Conservation (phyloP, 345 rosid genomes). For the Conringia planisiliqua region DNA sequence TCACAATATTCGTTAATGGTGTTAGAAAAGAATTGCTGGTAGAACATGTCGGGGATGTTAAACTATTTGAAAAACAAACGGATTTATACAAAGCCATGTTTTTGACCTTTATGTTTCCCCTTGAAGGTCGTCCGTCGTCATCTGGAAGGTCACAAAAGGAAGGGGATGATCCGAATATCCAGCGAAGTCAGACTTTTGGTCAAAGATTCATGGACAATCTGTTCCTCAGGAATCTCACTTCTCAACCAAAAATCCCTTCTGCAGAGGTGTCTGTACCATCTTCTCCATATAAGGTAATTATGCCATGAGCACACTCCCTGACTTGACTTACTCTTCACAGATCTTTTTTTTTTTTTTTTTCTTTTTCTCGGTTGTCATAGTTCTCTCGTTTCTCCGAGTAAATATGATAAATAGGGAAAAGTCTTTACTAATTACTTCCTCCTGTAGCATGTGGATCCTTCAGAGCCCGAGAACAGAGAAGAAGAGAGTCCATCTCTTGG, state of each 20-base stretch:
- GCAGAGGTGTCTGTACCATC: slow-evolving; percentile 66
- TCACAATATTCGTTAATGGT: neutral
- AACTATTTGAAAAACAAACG: neutral
- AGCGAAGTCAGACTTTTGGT: slow-evolving; percentile 76
- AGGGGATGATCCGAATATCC: slow-evolving; percentile 51
- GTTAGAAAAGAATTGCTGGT: neutral
- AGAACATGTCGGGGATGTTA: neutral
- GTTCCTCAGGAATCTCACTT: slow-evolving; percentile 72
- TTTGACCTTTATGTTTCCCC: slow-evolving; percentile 11
- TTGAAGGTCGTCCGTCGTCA: slow-evolving; percentile 75
- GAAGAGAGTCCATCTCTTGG: slow-evolving; percentile 74
- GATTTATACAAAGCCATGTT: slow-evolving; percentile 1
- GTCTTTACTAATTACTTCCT: slow-evolving; percentile 19
- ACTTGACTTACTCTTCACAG: neutral
- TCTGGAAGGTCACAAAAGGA: slow-evolving; percentile 68
- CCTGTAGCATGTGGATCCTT: slow-evolving; percentile 51
- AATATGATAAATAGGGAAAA: neutral
- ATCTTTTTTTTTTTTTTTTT: neutral
- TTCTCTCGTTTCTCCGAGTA: neutral
- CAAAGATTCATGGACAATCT: slow-evolving; percentile 90
- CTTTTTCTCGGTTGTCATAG: neutral
- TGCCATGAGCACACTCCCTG: slow-evolving; percentile 6
- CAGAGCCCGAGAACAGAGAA: slow-evolving; percentile 55
- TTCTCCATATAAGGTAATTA: slow-evolving; percentile 70
- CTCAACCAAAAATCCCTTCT: slow-evolving; percentile 57